Conservation (phyloP, 345 rosid genomes). For the Dimocarpus longan region DNA sequence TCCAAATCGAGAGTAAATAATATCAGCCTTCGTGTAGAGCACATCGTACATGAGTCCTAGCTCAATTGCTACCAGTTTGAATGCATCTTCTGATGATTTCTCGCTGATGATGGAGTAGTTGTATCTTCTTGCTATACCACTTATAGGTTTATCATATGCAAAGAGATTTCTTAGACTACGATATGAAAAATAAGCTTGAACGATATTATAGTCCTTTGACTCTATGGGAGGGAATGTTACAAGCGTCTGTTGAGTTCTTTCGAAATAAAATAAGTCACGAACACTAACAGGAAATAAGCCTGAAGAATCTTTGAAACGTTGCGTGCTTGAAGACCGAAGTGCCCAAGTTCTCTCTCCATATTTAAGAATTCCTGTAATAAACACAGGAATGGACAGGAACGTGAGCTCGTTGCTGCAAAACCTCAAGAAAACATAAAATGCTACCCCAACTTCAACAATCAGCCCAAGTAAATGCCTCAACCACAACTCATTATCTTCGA, state of each 20-base stretch:
- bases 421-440: conserved; percentile 23
- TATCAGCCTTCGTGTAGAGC: not conserved
- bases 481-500: conserved; percentile 47
- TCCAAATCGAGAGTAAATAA: not conserved
- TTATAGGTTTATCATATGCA: too few relatives aligned
- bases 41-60: not conserved
- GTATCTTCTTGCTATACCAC: too few relatives aligned
- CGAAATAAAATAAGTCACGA: too few relatives aligned
- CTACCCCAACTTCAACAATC: conserved; percentile 20
- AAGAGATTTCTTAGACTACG: too few relatives aligned
- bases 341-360: conserved; percentile 17
- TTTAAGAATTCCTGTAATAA: conserved; percentile 37
- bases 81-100: not conserved
- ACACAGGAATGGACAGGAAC: conserved; percentile 19
- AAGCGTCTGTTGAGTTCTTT: too few relatives aligned
- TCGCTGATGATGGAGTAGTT: too few relatives aligned
- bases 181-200: too few relatives aligned
- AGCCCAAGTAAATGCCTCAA: conserved; percentile 34
- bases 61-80: not conserved
- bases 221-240: too few relatives aligned
- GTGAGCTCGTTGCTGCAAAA: conserved; percentile 18
- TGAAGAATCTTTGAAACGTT: conserved; percentile 26
- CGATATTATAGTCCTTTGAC: too few relatives aligned
- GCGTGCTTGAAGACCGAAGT: conserved; percentile 36
- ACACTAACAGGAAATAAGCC: not conserved